Evolutionary conservation across 257 asterid species (phyloP), one percentile per base, ranked within the genome.

Genomic region (Primulina huaijiensis): DNA sequence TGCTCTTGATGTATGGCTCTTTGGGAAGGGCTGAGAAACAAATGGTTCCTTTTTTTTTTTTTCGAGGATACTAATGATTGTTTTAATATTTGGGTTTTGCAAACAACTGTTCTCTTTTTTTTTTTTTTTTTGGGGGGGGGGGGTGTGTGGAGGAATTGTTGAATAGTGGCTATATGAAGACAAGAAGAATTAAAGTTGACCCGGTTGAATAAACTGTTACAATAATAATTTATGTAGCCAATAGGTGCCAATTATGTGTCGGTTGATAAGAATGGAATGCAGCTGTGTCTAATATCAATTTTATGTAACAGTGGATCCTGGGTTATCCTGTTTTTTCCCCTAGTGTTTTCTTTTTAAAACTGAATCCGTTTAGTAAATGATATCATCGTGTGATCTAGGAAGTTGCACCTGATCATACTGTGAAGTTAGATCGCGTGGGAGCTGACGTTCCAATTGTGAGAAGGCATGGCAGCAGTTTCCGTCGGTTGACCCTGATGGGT

Each of bases 401-500:
- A 85, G 96, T 94, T 58, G 89, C 97, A 63, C 99, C 97, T 59
- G 97, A 94, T 82, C 99, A 94, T 83, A 91, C 97, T 2, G 90
- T 94, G 76, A 94, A 94, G 95, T 81, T 94, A 62, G 97, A 94
- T 78, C 86, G 99, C 73, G 97, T 91, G 72, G 97, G 93, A 76
- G 88, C 99, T 65, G 99, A 91, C 72, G 82, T 94, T 74, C 99
- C 97, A 14, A 91, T 89, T 69, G 99, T 94, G 72, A 83, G 99
- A 77, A 89, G 99, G 83, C 99, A 94, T 72, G 97, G 97, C 29
- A 91, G 99, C 93, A 94, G 99, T 81, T 91, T 94, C 86, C 86
- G 97, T 63, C 95, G 99, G 56, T 80, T 94, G 88, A 89, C 99
- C 21, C 86, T 94, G 72, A 89, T 94, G 72, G 99, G 97, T 69